These are phyloP conservation scores for Alternaria arborescens DNA, from an alignment of 2,329 filamentous ascomycete species.

Conservation along the genomic window DNA sequence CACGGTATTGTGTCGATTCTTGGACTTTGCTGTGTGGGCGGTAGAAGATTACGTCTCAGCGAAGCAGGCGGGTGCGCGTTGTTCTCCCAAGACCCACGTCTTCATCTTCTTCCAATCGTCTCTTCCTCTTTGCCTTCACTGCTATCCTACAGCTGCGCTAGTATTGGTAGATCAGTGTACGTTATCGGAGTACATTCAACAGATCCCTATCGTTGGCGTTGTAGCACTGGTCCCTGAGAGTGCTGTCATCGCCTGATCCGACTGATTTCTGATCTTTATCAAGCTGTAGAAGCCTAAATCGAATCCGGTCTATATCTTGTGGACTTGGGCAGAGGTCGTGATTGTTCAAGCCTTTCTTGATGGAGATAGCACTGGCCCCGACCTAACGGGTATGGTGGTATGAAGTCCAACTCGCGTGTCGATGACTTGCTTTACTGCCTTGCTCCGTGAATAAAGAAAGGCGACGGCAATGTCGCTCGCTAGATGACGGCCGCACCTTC, in stretches of 20 bases:
- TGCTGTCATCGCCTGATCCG: too few relatives aligned
- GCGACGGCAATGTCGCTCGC: not conserved
- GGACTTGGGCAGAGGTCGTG: not conserved
- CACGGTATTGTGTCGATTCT: not conserved
- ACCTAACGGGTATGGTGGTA: not conserved
- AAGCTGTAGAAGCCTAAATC: not conserved
- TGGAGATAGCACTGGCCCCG: not conserved
- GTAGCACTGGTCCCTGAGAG: not conserved
- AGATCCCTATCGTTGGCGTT: not conserved
- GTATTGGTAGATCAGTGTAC: not conserved
- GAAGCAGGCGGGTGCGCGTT: not conserved
- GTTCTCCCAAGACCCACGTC: not conserved
- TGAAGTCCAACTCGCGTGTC: not conserved
- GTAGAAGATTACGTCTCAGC: not conserved
- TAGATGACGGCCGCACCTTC: not conserved
- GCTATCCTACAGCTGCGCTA: not conserved
- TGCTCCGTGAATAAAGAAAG: not conserved
- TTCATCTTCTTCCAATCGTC: not conserved
- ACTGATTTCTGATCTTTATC: not conserved
- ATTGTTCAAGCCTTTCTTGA: not conserved
- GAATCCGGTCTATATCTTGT: not conserved
- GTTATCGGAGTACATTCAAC: not conserved
- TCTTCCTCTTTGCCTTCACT: not conserved
- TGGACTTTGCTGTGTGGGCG: not conserved
- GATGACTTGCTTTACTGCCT: not conserved